phyloP scores from a whole-genome alignment of 2,329 filamentous ascomycete genomes.

The Ophiostoma himal-ulmi region DNA sequence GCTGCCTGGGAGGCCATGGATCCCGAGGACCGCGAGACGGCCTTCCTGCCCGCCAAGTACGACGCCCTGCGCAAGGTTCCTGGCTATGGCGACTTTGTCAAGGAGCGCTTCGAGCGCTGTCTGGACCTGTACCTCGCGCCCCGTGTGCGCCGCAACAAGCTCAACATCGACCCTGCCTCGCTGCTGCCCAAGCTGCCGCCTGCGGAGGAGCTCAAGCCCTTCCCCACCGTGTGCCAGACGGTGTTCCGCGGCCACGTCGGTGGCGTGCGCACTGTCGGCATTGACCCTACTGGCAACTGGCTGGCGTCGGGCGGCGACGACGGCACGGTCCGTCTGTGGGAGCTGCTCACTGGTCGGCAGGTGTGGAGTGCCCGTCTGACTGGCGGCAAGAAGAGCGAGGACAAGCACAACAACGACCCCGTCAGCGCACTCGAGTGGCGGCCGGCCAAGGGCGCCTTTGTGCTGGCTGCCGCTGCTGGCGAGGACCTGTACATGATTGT shows the following conservation, averaged over 20 bases:
- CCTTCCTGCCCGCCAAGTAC: slow-evolving; percentile 78
- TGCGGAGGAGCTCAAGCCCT: slow-evolving; percentile 88
- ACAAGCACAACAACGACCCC: slow-evolving; percentile 56
- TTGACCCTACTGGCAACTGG: slow-evolving; percentile 81
- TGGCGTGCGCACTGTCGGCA: slow-evolving; percentile 73
- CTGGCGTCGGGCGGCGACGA: slow-evolving; percentile 92
- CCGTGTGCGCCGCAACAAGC: slow-evolving; percentile 80
- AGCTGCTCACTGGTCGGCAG: slow-evolving; percentile 76
- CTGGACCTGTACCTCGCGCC: slow-evolving; percentile 93
- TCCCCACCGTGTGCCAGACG: slow-evolving; percentile 83
- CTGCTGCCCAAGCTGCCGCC: slow-evolving; percentile 87
- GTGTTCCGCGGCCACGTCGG: slow-evolving; percentile 85
- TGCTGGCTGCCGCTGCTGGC: slow-evolving; percentile 77
- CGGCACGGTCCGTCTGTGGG: slow-evolving; percentile 86
- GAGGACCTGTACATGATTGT: slow-evolving; percentile 83
- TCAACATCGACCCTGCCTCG: slow-evolving; percentile 94
- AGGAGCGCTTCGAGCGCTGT: slow-evolving; percentile 93
- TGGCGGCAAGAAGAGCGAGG: slow-evolving; percentile 38
- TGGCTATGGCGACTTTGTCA: slow-evolving; percentile 82
- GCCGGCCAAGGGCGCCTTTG: slow-evolving; percentile 70
- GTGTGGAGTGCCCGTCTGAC: slow-evolving; percentile 78
- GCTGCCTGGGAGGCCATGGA: slow-evolving; percentile 80
- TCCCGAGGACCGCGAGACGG: slow-evolving; percentile 83
- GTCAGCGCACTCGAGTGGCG: slow-evolving; percentile 88
- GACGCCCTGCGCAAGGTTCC: slow-evolving; percentile 85